phyloP scores from a whole-genome alignment of 1,284 basidiomycete species.

The Malassezia japonica region DNA sequence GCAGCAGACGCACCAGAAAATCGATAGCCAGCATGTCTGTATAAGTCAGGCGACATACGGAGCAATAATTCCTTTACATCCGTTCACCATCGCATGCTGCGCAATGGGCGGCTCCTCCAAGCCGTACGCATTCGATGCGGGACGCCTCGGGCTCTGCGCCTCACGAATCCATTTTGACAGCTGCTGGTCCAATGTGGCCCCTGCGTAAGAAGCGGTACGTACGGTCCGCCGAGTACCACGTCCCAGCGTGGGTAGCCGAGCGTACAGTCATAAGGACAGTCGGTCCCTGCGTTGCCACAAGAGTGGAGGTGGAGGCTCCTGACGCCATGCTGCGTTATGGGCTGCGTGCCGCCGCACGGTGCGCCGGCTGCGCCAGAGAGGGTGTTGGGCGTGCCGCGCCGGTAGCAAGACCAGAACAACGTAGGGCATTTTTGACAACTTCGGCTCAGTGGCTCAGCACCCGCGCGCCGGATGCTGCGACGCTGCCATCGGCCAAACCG shows the following conservation, averaged over 20 bases:
- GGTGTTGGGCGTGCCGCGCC: no score
- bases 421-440: no score
- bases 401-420: no score
- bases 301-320: not conserved
- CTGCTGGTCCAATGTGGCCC: not conserved
- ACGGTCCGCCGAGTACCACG: slow-evolving; percentile 14
- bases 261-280: not conserved
- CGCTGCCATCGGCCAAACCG: no score
- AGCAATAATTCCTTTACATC: slow-evolving; percentile 86
- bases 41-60: slow-evolving; percentile 57
- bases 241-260: slow-evolving; percentile 14
- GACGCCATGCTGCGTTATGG: not conserved
- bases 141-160: not conserved
- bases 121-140: not conserved
- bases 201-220: not conserved
- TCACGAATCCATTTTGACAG: not conserved
- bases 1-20: slow-evolving; percentile 90
- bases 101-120: slow-evolving; percentile 2
- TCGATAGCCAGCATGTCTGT: slow-evolving; percentile 80
- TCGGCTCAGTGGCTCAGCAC: no score
- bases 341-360: not conserved
- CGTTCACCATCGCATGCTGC: slow-evolving; percentile 23
- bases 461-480: no score
- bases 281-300: not conserved
- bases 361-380: no score